These are phyloP conservation scores for Fusarium sp. DNA, from an alignment of 2,329 filamentous ascomycete genomes.

Conservation along the genomic window DNA sequence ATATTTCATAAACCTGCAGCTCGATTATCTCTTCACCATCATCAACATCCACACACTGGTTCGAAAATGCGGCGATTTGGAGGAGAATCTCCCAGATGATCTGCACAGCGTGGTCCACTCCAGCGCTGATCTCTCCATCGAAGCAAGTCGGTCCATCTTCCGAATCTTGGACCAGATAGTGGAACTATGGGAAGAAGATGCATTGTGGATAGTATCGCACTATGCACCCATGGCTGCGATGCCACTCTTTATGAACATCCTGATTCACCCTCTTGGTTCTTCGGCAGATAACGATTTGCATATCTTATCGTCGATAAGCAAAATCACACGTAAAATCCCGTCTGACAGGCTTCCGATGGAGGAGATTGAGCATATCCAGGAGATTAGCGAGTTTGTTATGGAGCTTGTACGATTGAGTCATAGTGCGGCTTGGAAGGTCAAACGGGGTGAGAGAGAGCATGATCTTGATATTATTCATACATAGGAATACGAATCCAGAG, in stretches of 20 bases:
- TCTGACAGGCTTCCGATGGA: conserved; percentile 26
- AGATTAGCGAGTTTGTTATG: conserved; percentile 34
- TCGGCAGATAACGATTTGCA: conserved; percentile 26
- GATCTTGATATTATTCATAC: conserved; percentile 32
- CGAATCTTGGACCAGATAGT: conserved; percentile 27
- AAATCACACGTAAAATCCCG: conserved; percentile 25
- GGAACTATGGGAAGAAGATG: conserved; percentile 31
- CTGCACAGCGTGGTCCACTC: conserved; percentile 27
- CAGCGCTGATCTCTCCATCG: conserved; percentile 30
- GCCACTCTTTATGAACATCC: conserved; percentile 32
- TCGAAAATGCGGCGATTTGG: conserved; percentile 27
- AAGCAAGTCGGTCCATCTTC: conserved; percentile 29
- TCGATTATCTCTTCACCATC: conserved; percentile 32
- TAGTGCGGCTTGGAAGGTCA: conserved; percentile 33
- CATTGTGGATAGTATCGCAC: conserved; percentile 26
- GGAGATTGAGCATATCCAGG: conserved; percentile 32
- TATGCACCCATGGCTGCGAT: conserved; percentile 33
- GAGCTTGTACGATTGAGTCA: conserved; percentile 32
- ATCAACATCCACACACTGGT: conserved; percentile 33
- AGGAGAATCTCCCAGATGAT: conserved; percentile 29
- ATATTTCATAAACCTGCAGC: conserved; percentile 23
- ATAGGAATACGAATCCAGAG: fast-evolving
- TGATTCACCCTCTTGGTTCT: conserved; percentile 29
- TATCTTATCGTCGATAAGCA: conserved; percentile 30
- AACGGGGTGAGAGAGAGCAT: conserved; percentile 25